Evolutionary conservation across 768 basidiomycete species (phyloP).

Genomic region (Omphalotus guepiniiformis): DNA sequence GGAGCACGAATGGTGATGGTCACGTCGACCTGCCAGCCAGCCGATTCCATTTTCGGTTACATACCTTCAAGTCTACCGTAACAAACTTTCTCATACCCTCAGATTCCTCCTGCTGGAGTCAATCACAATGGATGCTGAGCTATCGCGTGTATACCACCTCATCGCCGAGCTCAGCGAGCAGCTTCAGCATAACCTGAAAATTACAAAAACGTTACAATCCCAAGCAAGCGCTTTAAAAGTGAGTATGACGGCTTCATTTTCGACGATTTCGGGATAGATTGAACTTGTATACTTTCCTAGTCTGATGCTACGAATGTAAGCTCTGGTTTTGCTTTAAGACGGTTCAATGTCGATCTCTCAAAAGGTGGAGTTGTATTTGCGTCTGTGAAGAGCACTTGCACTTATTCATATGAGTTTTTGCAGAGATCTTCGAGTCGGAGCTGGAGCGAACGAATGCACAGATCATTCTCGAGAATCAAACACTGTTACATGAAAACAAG

Average conservation of each 20-base stretch:
- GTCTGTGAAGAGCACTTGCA: conserved; percentile 22
- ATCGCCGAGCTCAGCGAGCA: conserved; percentile 81
- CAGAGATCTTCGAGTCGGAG: conserved; percentile 91
- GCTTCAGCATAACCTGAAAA: conserved; percentile 75
- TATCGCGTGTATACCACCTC: conserved; percentile 73
- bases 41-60: too few species aligned
- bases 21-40: too few species aligned
- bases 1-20: too few species aligned
- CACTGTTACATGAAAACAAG: conserved; percentile 90
- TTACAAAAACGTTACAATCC: conserved; percentile 61
- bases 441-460: conserved; percentile 87
- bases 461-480: conserved; percentile 91
- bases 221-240: conserved; percentile 78
- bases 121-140: conserved; percentile 59
- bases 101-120: too few species aligned
- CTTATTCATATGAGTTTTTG: conserved; percentile 35
- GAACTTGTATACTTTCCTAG: conserved; percentile 35
- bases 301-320: conserved; percentile 69
- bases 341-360: conserved; percentile 85
- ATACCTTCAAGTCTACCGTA: too few species aligned
- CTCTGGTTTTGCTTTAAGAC: conserved; percentile 72
- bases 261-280: neutral
- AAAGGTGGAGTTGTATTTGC: conserved; percentile 48
- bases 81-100: too few species aligned
- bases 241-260: conserved; percentile 11